These are phyloP conservation scores for Protomyces inundatus DNA, from an alignment of 1,139 yeast species.

Conservation along the genomic window DNA sequence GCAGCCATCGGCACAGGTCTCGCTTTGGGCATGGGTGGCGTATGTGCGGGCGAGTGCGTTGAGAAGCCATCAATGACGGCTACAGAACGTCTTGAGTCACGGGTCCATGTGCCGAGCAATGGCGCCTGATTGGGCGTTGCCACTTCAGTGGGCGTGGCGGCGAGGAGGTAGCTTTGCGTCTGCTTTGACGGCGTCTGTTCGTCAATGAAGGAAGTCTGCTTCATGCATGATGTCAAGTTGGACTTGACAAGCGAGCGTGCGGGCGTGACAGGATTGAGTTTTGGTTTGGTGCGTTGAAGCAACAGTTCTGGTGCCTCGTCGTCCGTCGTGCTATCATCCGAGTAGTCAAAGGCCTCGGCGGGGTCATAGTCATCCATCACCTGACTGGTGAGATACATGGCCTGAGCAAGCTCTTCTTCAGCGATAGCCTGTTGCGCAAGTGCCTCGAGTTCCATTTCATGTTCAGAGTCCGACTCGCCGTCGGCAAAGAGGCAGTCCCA, in stretches of 20 bases:
- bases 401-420: neutral
- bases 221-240: constrained; percentile 21
- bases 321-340: constrained; percentile 18
- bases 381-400: neutral
- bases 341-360: neutral
- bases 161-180: neutral
- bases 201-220: constrained; percentile 11
- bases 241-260: constrained; percentile 9
- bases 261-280: constrained; percentile 8
- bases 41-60: constrained; percentile 12
- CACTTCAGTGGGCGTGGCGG: constrained; percentile 6
- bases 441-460: neutral
- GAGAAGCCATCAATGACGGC: constrained; percentile 25
- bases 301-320: constrained; percentile 15
- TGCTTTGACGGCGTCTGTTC: constrained; percentile 14
- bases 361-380: neutral
- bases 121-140: constrained; percentile 25
- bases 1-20: neutral
- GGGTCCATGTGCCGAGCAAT: constrained; percentile 26
- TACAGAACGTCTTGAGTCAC: constrained; percentile 22
- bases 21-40: neutral
- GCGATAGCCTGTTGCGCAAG: neutral
- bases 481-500: constrained; percentile 20
- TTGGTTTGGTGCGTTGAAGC: constrained; percentile 6
- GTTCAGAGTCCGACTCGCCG: constrained; percentile 14